Conservation (phyloP, 768 basidiomycete genomes). For the Amanita thiersii region DNA sequence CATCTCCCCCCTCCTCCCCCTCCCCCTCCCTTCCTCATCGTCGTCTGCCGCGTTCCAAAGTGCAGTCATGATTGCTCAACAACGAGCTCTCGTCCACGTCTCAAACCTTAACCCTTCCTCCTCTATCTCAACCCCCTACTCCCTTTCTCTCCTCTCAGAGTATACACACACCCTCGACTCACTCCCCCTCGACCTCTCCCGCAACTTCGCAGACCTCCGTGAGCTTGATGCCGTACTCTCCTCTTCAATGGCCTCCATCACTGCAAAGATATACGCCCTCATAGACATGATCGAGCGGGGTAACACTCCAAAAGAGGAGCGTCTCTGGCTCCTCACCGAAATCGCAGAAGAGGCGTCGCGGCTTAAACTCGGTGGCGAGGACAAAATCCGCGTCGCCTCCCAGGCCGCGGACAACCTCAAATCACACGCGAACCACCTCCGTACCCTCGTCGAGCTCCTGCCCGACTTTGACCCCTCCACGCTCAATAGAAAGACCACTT, state of each 20-base stretch:
- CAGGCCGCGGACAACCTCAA: conserved; percentile 86
- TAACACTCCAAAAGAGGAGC: conserved; percentile 52
- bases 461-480: conserved; percentile 53
- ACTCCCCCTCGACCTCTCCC: conserved; percentile 88
- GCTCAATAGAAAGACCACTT: conserved; percentile 57
- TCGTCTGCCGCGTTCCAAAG: background rate
- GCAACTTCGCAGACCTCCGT: conserved; percentile 90
- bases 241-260: conserved; percentile 75
- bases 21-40: background rate
- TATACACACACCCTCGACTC: conserved; percentile 91
- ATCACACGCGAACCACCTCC: conserved; percentile 52
- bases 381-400: conserved; percentile 94
- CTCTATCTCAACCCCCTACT: conserved; percentile 39
- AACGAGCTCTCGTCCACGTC: conserved; percentile 7
- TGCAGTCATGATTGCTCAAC: background rate
- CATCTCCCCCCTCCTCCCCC: too few relatives aligned
- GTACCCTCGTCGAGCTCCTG: conserved; percentile 49
- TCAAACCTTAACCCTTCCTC: conserved; percentile 22
- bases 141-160: conserved; percentile 67
- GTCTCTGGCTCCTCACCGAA: conserved; percentile 81
- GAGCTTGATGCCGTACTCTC: conserved; percentile 98
- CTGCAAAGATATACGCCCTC: conserved; percentile 68
- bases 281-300: conserved; percentile 69
- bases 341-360: conserved; percentile 91
- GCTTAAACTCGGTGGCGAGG: conserved; percentile 91